Conservation (phyloP, 208 protist species). For the Acanthamoeba castellanii region DNA sequence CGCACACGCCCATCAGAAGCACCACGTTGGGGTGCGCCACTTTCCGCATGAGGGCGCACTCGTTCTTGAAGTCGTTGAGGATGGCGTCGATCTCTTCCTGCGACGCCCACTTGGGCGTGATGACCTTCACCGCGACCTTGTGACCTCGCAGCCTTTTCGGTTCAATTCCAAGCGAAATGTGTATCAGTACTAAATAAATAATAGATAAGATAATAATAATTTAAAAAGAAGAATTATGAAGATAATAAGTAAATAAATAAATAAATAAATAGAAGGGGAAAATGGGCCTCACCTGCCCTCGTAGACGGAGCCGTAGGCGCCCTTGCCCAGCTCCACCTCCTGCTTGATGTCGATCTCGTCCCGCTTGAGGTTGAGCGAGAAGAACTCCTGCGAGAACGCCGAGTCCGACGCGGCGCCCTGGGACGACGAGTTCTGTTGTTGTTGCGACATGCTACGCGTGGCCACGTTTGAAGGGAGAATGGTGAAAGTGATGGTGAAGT, state of each 20-base stretch:
- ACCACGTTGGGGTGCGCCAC: slow-evolving; percentile 64
- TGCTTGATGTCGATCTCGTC: slow-evolving; percentile 50
- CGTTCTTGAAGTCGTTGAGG: slow-evolving; percentile 67
- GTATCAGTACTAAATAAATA: background rate
- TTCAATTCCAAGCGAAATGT: no score
- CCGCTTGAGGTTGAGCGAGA: slow-evolving; percentile 70
- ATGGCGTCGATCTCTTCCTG: slow-evolving; percentile 59
- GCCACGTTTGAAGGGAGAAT: background rate
- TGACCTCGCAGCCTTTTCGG: background rate
- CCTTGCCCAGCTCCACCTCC: slow-evolving; percentile 44
- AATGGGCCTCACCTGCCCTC: background rate
- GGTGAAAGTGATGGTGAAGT: background rate
- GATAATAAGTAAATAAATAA: no score
- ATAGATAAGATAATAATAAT: background rate
- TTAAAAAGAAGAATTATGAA: no score
- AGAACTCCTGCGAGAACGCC: slow-evolving; percentile 69
- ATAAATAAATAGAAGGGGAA: no score
- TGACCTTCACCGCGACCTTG: slow-evolving; percentile 68
- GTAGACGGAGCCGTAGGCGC: slow-evolving; percentile 57
- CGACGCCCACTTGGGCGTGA: slow-evolving; percentile 69
- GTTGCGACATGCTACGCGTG: background rate
- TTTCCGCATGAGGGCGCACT: slow-evolving; percentile 72
- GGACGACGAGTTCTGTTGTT: background rate
- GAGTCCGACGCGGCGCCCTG: background rate
- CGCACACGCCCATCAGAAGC: slow-evolving; percentile 71